Evolutionary conservation across 129 eudicot species (phyloP), one percentile per base, ranked within the genome.

Genomic region (Chrysanthemum makinoi): DNA sequence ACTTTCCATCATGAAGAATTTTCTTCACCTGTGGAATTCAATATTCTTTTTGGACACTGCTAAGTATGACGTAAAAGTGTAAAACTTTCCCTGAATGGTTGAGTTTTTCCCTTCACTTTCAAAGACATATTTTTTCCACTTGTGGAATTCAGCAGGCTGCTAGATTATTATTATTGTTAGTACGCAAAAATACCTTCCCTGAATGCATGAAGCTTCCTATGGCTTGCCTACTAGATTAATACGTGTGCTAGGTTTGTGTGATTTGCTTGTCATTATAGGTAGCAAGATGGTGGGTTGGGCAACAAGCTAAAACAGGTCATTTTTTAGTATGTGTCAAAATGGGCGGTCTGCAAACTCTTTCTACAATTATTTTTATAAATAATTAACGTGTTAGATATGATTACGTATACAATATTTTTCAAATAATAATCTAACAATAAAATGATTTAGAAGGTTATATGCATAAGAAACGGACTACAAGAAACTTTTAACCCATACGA

Each of bases 1-100:
- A 12, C 61, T 72, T 57, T 75, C 80, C 80, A 46, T 0, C 54
- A 30, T 0, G 19, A 75, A 75, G 24, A 68, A 46, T 48, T 48
- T 76, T 59, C 69, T 59, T 68, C 74, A 67, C 43, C 61, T 58
- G 58, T 11, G 50, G 76, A 60, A 60, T 61, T 47, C 6, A 71
- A 33, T 44, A 58, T 28, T 49, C 22, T 22, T 60, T 60, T n/a
- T 26, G 14, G 65, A 51, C 61, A 22, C 66, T 56, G 68, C 61
- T 46, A 46, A 56, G 51, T 17, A 72, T 72, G 47, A 18, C 18
- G 10, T 24, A 30, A 39, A 66, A 61, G 8, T 52, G 6, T 24
- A 30, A 39, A 66, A 61, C 13, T 52, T 52, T 4, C 39, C 53
- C 15, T n/a, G 22, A 72, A 46, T 47, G 35, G 69, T 49, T 7